Conservation (phyloP, 768 basidiomycete species). For the Macrolepiota dolichaula region DNA sequence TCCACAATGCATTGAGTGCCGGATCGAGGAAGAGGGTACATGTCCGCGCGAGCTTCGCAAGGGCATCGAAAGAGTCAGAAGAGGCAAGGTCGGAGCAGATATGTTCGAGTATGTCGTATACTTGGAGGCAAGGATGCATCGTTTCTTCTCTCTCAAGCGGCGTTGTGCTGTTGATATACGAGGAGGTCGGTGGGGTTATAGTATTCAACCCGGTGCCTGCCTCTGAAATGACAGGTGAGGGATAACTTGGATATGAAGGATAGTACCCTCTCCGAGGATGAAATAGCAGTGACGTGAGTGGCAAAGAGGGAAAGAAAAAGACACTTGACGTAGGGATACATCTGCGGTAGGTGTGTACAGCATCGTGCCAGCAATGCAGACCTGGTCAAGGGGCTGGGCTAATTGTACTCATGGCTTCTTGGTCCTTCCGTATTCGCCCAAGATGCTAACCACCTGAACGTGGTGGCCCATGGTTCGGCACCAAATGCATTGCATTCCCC, state of each 20-base stretch:
- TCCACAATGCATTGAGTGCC: slow-evolving; percentile 14
- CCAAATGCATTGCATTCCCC: neutral
- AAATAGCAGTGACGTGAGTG: neutral
- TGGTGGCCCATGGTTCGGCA: neutral
- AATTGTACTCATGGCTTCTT: neutral
- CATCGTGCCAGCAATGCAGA: neutral
- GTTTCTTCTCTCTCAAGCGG: neutral
- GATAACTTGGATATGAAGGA: neutral
- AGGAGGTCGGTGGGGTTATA: neutral
- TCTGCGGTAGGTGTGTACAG: neutral
- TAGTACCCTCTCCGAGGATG: neutral
- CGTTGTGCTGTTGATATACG: neutral
- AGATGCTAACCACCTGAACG: neutral
- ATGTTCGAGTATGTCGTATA: slow-evolving; percentile 1
- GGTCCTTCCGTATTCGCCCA: neutral
- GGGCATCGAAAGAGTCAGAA: neutral
- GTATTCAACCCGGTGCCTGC: neutral
- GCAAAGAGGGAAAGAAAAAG: neutral
- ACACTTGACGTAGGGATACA: neutral
- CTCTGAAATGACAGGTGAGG: neutral
- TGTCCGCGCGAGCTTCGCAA: slow-evolving; percentile 6
- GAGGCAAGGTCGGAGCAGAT: slow-evolving; percentile 4
- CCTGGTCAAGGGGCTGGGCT: neutral
- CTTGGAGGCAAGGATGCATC: slow-evolving; percentile 7
- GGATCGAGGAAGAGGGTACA: slow-evolving; percentile 12